phyloP scores from a whole-genome alignment of 1,284 basidiomycete genomes.

The Tilletia indica region DNA sequence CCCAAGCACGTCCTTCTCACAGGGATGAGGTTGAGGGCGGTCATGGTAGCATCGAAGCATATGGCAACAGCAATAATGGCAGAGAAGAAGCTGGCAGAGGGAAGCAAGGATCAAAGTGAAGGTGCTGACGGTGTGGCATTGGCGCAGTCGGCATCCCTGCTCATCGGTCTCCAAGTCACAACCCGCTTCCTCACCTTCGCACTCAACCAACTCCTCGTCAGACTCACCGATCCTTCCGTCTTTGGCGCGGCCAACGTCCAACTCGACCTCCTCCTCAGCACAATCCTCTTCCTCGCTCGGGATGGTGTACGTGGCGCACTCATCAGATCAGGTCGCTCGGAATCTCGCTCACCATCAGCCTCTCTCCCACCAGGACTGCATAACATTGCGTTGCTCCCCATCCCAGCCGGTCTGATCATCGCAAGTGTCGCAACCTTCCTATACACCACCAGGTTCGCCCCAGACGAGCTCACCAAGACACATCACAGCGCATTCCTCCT shows the following conservation, averaged over 20 bases:
- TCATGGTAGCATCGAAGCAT: neutral
- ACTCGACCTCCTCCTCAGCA: slow-evolving; percentile 79
- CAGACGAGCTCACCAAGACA: slow-evolving; percentile 27
- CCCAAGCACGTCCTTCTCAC: too few species aligned
- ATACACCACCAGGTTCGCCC: slow-evolving; percentile 35
- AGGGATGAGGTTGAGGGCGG: too few species aligned
- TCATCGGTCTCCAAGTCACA: slow-evolving; percentile 80
- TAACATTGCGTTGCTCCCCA: slow-evolving; percentile 47
- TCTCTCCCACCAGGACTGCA: slow-evolving; percentile 23
- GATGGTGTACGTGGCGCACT: slow-evolving; percentile 68
- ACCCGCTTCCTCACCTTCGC: slow-evolving; percentile 80
- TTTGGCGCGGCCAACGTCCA: slow-evolving; percentile 84
- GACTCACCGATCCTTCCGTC: slow-evolving; percentile 77
- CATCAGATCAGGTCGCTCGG: neutral
- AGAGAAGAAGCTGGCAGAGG: neutral
- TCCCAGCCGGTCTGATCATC: slow-evolving; percentile 36
- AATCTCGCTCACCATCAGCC: neutral
- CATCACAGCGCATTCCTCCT: slow-evolving; percentile 29
- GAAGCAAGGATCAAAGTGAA: neutral
- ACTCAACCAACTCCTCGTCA: slow-evolving; percentile 81
- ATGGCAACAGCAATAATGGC: neutral
- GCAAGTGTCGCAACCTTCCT: slow-evolving; percentile 25
- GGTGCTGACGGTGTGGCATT: neutral
- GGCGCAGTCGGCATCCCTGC: slow-evolving; percentile 67
- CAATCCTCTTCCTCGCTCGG: slow-evolving; percentile 83